phyloP scores from a whole-genome alignment of 441 rosid genomes.

The Jatropha multifida region DNA sequence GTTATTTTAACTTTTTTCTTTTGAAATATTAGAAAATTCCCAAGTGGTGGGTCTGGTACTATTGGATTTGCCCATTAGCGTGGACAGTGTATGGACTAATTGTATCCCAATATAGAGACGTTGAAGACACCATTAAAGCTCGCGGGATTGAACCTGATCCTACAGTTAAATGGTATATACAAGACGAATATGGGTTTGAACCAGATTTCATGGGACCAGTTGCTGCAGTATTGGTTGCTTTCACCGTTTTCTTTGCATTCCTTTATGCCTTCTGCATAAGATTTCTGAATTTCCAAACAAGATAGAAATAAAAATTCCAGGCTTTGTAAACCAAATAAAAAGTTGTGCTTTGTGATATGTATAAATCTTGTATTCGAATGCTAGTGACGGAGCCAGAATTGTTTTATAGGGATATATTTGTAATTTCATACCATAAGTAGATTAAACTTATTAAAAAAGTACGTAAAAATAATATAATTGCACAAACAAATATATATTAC shows the following conservation, averaged over 20 bases:
- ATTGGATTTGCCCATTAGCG: constrained; percentile 81
- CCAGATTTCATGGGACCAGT: constrained; percentile 66
- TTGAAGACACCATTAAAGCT: constrained; percentile 38
- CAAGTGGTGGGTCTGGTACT: constrained; percentile 93
- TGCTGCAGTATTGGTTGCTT: constrained; percentile 67
- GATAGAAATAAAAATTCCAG: constrained; percentile 33
- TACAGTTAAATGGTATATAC: constrained; percentile 43
- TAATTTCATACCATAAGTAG: no score
- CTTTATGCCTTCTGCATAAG: constrained; percentile 68
- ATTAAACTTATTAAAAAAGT: no score
- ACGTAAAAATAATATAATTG: no score
- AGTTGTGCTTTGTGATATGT: no score
- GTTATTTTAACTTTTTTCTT: background rate
- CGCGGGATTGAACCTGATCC: constrained; percentile 40
- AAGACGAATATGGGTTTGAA: constrained; percentile 53
- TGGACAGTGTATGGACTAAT: constrained; percentile 89
- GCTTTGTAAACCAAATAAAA: background rate
- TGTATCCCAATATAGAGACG: constrained; percentile 68
- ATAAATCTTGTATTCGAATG: no score
- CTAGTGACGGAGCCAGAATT: no score
- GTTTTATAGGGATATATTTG: no score
- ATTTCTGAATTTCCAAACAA: constrained; percentile 68
- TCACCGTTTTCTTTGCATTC: constrained; percentile 63
- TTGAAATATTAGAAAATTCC: constrained; percentile 63
- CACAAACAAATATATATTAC: no score